Conservation (phyloP, 225 moss, liverwort and hornwort species). For the Anthoceros angustus region DNA sequence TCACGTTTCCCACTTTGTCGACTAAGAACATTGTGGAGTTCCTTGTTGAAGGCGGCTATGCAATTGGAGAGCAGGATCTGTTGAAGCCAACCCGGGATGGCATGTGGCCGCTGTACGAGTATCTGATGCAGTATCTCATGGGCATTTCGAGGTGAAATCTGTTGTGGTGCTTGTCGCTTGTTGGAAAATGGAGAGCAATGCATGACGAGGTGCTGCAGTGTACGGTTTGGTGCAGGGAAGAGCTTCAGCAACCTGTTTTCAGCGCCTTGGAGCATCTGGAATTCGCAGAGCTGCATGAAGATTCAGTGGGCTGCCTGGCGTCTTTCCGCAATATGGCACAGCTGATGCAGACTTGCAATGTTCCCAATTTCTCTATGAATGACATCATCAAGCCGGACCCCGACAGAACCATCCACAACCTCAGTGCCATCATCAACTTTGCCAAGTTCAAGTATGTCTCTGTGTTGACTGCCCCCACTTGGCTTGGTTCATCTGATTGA, state of each 20-base stretch:
- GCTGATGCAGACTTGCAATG: constrained; percentile 39
- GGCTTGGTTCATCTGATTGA: neutral
- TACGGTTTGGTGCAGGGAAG: constrained; percentile 39
- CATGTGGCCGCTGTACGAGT: constrained; percentile 63
- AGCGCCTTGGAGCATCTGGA: constrained; percentile 44
- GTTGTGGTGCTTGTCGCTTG: neutral
- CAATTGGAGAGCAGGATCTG: constrained; percentile 46
- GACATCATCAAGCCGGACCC: constrained; percentile 70
- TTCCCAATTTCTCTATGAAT: constrained; percentile 42
- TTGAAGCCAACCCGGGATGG: constrained; percentile 46
- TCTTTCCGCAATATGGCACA: constrained; percentile 43
- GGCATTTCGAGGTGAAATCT: constrained; percentile 37
- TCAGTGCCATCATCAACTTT: constrained; percentile 70
- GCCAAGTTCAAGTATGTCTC: constrained; percentile 45
- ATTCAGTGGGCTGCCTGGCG: constrained; percentile 44
- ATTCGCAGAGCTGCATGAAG: constrained; percentile 63
- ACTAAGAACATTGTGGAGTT: constrained; percentile 24
- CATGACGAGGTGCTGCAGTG: neutral
- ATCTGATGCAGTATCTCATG: constrained; percentile 24
- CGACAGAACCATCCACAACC: constrained; percentile 33
- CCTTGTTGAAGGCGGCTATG: constrained; percentile 25
- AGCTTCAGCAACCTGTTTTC: constrained; percentile 62
- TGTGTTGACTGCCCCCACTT: neutral
- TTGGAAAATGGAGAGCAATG: neutral
- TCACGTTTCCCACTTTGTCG: constrained; percentile 35